phyloP scores from a whole-genome alignment of 371 early-diverging fungal species.

The Synchytrium microbalum region DNA sequence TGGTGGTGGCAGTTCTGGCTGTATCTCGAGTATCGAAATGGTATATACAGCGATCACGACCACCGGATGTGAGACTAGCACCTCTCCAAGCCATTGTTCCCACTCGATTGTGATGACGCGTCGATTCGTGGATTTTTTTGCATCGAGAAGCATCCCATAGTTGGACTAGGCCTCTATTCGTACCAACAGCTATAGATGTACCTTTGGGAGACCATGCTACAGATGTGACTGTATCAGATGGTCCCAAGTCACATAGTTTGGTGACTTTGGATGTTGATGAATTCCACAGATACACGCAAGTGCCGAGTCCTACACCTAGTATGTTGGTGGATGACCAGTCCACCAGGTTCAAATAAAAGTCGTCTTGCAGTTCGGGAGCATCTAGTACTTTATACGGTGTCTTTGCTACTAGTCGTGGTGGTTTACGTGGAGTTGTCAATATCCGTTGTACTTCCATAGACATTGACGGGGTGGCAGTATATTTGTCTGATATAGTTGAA shows the following conservation, averaged over 20 bases:
- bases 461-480: not conserved
- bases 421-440: slow-evolving; percentile 1
- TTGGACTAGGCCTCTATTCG: slow-evolving; percentile 33
- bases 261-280: slow-evolving; percentile 29
- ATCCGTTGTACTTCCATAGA: not conserved
- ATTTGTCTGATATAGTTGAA: not conserved
- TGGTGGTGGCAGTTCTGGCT: slow-evolving; percentile 3
- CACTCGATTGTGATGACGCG: slow-evolving; percentile 29
- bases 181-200: slow-evolving; percentile 38
- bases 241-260: slow-evolving; percentile 37
- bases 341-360: slow-evolving; percentile 63
- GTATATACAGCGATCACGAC: slow-evolving; percentile 34
- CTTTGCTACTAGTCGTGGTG: slow-evolving; percentile 27
- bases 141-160: slow-evolving; percentile 34
- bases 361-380: slow-evolving; percentile 63
- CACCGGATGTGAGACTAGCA: slow-evolving; percentile 33
- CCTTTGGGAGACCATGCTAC: slow-evolving; percentile 33
- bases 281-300: slow-evolving; percentile 43
- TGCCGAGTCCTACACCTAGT: slow-evolving; percentile 38
- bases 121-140: slow-evolving; percentile 20
- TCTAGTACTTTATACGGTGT: slow-evolving; percentile 50
- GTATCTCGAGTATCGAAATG: slow-evolving; percentile 9
- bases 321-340: slow-evolving; percentile 52
- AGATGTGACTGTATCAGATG: slow-evolving; percentile 30
- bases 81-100: slow-evolving; percentile 37